phyloP scores from a whole-genome alignment of 2,329 filamentous ascomycete genomes.

The Domatiomyces globalis region DNA sequence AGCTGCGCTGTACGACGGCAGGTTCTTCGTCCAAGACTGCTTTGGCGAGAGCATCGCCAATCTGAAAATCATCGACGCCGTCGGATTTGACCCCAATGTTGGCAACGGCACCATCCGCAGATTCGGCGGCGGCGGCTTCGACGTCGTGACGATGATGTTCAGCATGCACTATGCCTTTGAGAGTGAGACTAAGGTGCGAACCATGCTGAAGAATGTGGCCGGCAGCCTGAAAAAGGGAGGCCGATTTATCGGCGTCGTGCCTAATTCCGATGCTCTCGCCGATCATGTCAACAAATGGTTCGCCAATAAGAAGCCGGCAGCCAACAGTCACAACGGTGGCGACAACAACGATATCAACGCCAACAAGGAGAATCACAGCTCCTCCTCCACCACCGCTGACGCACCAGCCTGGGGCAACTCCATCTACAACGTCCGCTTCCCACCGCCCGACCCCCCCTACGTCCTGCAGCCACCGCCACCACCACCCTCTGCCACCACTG shows the following conservation, averaged over 20 bases:
- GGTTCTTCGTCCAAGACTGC: conserved; percentile 85
- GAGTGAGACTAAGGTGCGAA: conserved; percentile 72
- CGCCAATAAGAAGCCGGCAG: conserved; percentile 37
- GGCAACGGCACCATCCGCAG: conserved; percentile 45
- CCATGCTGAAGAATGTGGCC: conserved; percentile 87
- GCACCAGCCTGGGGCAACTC: conserved; percentile 76
- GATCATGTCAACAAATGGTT: conserved; percentile 66
- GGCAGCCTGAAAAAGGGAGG: conserved; percentile 85
- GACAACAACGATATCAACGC: conserved; percentile 13
- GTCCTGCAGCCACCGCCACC: conserved; percentile 39
- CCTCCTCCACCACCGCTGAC: conserved; percentile 40
- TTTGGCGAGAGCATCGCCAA: conserved; percentile 74
- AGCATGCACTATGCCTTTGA: conserved; percentile 99
- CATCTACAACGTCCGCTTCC: conserved; percentile 83
- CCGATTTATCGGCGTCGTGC: conserved; percentile 85
- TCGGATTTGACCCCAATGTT: conserved; percentile 68
- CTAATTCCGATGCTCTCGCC: conserved; percentile 86
- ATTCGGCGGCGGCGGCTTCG: conserved; percentile 66
- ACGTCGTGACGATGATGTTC: conserved; percentile 98
- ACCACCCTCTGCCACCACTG: background rate
- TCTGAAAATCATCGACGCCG: conserved; percentile 65
- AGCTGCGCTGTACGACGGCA: conserved; percentile 57
- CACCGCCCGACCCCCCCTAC: conserved; percentile 42
- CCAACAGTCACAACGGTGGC: conserved; percentile 2
- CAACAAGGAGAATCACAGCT: conserved; percentile 1